Evolutionary conservation across 805 yeast genomes (phyloP).

Genomic region (Blastobotrys americana): DNA sequence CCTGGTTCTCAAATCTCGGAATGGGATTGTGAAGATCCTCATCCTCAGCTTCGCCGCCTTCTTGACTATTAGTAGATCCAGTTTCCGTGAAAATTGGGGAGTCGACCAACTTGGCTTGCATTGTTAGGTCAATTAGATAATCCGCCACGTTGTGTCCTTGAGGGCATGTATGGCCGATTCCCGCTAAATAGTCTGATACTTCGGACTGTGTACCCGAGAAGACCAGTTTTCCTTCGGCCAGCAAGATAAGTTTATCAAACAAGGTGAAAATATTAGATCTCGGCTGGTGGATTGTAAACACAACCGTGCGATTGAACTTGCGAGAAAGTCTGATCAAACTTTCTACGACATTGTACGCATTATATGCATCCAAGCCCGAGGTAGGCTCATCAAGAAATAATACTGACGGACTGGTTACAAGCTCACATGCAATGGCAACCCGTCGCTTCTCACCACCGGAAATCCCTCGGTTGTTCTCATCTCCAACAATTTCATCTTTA

Average conservation of each 20-base stretch:
- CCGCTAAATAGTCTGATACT: conserved; percentile 67
- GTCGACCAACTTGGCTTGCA: conserved; percentile 36
- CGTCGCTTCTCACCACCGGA: conserved; percentile 90
- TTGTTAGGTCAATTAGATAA: conserved; percentile 83
- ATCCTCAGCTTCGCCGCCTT: conserved; percentile 2
- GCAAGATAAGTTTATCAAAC: conserved; percentile 72
- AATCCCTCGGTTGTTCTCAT: conserved; percentile 83
- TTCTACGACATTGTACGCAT: conserved; percentile 87
- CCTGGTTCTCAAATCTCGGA: conserved; percentile 8
- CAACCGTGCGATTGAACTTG: conserved; percentile 76
- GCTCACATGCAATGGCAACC: conserved; percentile 88
- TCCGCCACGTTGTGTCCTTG: conserved; percentile 90
- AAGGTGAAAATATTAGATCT: conserved; percentile 89
- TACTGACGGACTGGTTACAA: conserved; percentile 81
- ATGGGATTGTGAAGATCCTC: conserved; percentile 15
- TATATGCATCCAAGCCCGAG: conserved; percentile 89
- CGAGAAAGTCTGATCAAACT: conserved; percentile 72
- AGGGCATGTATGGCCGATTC: conserved; percentile 77
- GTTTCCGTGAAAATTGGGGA: neutral
- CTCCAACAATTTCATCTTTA: conserved; percentile 80
- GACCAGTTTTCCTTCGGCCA: conserved; percentile 78
- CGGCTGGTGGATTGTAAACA: conserved; percentile 95
- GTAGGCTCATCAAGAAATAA: conserved; percentile 89
- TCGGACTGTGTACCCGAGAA: conserved; percentile 80
- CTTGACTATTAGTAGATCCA: neutral